Evolutionary conservation across 108 stramenopile genomes (phyloP).

Genomic region (Phaeodactylum tricornutum): DNA sequence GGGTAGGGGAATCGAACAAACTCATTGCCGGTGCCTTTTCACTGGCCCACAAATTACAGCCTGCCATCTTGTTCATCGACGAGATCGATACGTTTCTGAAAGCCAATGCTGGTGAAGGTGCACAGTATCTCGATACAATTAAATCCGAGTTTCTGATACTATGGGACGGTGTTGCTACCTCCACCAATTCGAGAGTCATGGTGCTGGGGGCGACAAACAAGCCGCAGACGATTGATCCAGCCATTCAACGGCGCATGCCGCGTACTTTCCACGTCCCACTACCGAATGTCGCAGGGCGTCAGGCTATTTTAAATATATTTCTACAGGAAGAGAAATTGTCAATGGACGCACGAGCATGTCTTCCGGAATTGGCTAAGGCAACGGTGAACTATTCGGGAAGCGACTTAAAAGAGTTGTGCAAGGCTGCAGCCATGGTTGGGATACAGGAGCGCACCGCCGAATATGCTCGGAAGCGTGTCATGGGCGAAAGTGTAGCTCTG

Average conservation of each 20-base stretch:
- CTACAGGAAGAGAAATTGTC: conserved; percentile 51
- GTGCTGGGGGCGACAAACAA: conserved; percentile 95
- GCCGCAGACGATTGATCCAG: conserved; percentile 87
- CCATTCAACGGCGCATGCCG: conserved; percentile 92
- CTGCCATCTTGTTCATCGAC: conserved; percentile 94
- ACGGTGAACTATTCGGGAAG: conserved; percentile 86
- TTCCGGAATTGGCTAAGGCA: conserved; percentile 48
- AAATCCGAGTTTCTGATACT: conserved; percentile 92
- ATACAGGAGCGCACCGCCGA: conserved; percentile 72
- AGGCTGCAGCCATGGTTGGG: conserved; percentile 84
- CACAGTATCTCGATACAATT: conserved; percentile 31
- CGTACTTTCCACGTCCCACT: conserved; percentile 77
- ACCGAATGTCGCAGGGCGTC: conserved; percentile 51
- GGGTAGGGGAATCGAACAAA: conserved; percentile 95
- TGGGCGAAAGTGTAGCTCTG: conserved; percentile 15
- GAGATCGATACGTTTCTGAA: conserved; percentile 93
- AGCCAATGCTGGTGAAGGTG: conserved; percentile 6
- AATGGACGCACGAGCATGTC: conserved; percentile 21
- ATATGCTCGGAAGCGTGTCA: conserved; percentile 43
- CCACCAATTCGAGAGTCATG: conserved; percentile 51
- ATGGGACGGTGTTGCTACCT: conserved; percentile 85
- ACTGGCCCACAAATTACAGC: conserved; percentile 86
- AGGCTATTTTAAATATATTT: conserved; percentile 73
- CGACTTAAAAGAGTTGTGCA: conserved; percentile 92
- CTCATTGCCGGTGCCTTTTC: conserved; percentile 86